Conservation (phyloP, 108 stramenopile genomes). For the Mediolabrus comicus region DNA sequence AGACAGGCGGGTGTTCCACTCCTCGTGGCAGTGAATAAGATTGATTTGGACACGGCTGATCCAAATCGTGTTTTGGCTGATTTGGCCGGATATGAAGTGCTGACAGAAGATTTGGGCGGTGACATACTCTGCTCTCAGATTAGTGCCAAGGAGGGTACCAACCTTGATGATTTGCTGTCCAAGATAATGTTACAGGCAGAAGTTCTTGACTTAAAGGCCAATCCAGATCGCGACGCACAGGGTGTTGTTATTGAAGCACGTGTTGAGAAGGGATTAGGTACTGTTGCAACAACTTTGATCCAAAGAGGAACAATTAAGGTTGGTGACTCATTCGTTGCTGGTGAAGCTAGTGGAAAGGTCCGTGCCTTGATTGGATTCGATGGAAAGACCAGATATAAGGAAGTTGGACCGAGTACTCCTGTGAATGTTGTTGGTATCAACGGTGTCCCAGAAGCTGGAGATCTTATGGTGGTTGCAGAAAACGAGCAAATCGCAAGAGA, state of each 20-base stretch:
- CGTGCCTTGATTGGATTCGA: slow-evolving; percentile 79
- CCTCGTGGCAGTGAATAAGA: slow-evolving; percentile 97
- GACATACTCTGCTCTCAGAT: slow-evolving; percentile 89
- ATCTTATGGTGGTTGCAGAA: slow-evolving; percentile 78
- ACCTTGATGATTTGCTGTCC: slow-evolving; percentile 92
- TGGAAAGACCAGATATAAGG: slow-evolving; percentile 81
- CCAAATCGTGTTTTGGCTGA: slow-evolving; percentile 79
- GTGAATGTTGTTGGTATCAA: slow-evolving; percentile 86
- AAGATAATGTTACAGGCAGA: slow-evolving; percentile 96
- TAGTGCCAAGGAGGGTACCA: slow-evolving; percentile 89
- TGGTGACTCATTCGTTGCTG: slow-evolving; percentile 93
- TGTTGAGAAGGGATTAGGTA: slow-evolving; percentile 91
- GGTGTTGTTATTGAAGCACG: slow-evolving; percentile 94
- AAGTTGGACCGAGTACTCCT: slow-evolving; percentile 90
- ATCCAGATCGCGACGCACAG: slow-evolving; percentile 83
- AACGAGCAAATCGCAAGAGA: slow-evolving; percentile 81
- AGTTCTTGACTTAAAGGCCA: slow-evolving; percentile 91
- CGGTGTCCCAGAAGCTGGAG: slow-evolving; percentile 88
- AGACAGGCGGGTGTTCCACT: slow-evolving; percentile 92
- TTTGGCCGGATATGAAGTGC: slow-evolving; percentile 88
- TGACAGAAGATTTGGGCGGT: slow-evolving; percentile 95
- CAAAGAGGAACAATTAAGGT: slow-evolving; percentile 93
- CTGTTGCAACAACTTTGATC: slow-evolving; percentile 92
- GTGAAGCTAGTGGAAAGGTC: slow-evolving; percentile 88
- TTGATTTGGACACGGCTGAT: slow-evolving; percentile 89